phyloP scores from a whole-genome alignment of 2,329 filamentous ascomycete species.

The Helotiales sp. region DNA sequence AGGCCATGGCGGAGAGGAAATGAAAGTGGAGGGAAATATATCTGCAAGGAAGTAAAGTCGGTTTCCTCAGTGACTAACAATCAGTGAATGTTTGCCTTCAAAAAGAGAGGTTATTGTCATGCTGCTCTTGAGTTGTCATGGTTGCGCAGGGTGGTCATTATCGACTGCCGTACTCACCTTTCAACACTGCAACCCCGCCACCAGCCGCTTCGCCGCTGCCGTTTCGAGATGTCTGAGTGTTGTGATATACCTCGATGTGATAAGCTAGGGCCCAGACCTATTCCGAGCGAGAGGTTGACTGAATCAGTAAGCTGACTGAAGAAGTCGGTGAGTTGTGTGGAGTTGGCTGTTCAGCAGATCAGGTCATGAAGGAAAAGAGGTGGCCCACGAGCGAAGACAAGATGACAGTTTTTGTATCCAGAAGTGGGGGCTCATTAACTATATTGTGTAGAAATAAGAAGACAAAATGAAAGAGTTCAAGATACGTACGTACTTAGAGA shows the following conservation, averaged over 20 bases:
- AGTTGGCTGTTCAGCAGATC: neutral
- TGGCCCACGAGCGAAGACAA: too few relatives aligned
- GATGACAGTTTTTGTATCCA: too few relatives aligned
- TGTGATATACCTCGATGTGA: neutral
- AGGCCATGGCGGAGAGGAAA: neutral
- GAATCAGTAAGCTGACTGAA: neutral
- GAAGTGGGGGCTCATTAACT: too few relatives aligned
- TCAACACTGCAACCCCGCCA: neutral
- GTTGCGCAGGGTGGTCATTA: neutral
- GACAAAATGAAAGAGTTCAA: neutral
- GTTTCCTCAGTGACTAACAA: neutral
- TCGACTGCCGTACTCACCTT: neutral
- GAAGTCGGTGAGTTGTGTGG: neutral
- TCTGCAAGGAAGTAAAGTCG: neutral
- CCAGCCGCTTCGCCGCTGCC: too few relatives aligned
- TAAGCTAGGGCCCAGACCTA: neutral
- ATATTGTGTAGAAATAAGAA: neutral
- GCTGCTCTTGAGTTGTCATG: neutral
- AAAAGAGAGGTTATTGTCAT: neutral
- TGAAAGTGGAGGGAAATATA: neutral
- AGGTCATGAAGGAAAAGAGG: too few relatives aligned
- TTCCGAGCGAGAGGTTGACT: neutral
- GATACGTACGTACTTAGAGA: too few relatives aligned
- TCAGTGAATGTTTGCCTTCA: neutral
- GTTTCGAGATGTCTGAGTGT: neutral